Percentiles rank a stretch among this genome's conserved stretches.
Evolutionary conservation across 179 eudicot species (phyloP).

Genomic region (Actinidia chinensis): DNA sequence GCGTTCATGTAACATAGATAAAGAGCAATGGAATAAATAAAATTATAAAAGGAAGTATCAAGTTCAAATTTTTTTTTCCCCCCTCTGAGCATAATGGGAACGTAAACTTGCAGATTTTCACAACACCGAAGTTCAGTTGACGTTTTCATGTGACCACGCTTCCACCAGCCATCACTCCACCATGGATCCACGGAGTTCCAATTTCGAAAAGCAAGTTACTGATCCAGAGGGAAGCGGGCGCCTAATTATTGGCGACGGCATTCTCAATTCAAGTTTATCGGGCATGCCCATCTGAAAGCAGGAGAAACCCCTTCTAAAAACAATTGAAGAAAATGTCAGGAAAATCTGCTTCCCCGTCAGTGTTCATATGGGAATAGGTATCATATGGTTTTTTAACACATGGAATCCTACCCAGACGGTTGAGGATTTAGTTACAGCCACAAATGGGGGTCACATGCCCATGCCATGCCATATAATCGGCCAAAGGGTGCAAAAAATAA

Average conservation of each 20-base stretch:
- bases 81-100: constrained; percentile 61
- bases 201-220: constrained; percentile 37
- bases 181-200: constrained; percentile 87
- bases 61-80: no score
- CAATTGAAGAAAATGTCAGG: constrained; percentile 15
- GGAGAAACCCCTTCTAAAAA: constrained; percentile 77
- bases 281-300: constrained; percentile 66
- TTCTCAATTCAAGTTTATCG: constrained; percentile 83
- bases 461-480: not conserved
- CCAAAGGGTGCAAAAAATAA: no score
- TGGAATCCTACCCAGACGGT: not conserved
- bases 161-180: constrained; percentile 99
- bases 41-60: not conserved
- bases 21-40: not conserved
- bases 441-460: not conserved
- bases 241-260: constrained; percentile 66
- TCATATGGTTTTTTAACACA: not conserved
- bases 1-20: no score
- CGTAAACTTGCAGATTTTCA: constrained; percentile 51
- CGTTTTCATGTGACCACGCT: constrained; percentile 55
- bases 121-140: constrained; percentile 26
- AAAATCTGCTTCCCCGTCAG: not conserved
- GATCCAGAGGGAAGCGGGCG: constrained; percentile 50
- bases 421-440: not conserved
- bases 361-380: not conserved